phyloP scores from a whole-genome alignment of 1,284 basidiomycete species.

The Cutaneotrichosporon sp. region DNA sequence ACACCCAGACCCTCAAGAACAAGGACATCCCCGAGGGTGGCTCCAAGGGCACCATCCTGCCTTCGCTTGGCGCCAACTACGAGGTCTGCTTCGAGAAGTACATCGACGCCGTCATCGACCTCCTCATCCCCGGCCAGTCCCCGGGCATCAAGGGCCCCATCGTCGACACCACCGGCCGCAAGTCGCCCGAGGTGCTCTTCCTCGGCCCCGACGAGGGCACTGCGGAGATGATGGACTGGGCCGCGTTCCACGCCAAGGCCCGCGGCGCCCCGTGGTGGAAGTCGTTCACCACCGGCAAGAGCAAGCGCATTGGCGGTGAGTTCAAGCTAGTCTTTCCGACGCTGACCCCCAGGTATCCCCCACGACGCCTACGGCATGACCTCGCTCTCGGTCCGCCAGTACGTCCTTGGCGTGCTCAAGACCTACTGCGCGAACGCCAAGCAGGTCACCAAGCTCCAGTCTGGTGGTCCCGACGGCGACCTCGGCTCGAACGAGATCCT shows the following conservation, averaged over 20 bases:
- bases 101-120: conserved; percentile 86
- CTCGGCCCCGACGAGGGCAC: conserved; percentile 96
- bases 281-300: conserved; percentile 99
- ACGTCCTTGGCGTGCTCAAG: conserved; percentile 92
- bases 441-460: conserved; percentile 97
- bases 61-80: conserved; percentile 84
- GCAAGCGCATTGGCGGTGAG: conserved; percentile 83
- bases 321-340: too few relatives aligned
- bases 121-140: conserved; percentile 84
- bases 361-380: conserved; percentile 60
- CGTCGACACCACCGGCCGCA: conserved; percentile 77
- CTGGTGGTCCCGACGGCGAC: conserved; percentile 97
- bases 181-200: conserved; percentile 83
- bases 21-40: conserved; percentile 98
- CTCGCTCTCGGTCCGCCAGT: conserved; percentile 90
- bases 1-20: conserved; percentile 96
- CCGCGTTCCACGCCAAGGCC: conserved; percentile 64
- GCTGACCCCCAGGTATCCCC: too few relatives aligned
- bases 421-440: conserved; percentile 93
- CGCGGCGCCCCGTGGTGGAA: conserved; percentile 67
- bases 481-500: conserved; percentile 93
- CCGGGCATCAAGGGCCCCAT: conserved; percentile 97
- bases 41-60: conserved; percentile 95
- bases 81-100: conserved; percentile 95
- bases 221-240: conserved; percentile 99